Conservation (phyloP, 73 alveolate genomes). For the Paramecium bursaria region DNA sequence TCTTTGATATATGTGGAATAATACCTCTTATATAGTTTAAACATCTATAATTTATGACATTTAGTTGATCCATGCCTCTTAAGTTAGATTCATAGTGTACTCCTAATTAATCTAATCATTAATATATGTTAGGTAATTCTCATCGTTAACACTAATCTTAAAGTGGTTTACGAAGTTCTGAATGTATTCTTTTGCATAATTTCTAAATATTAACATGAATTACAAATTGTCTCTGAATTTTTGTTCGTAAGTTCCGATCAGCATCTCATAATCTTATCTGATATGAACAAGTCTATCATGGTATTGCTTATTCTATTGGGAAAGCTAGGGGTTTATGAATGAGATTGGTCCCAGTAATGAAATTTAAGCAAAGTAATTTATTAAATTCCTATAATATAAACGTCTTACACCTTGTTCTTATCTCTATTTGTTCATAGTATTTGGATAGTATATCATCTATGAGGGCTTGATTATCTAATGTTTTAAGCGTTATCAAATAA, state of each 20-base stretch:
- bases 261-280: too few relatives aligned
- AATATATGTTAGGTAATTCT: not conserved
- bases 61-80: slow-evolving; percentile 13
- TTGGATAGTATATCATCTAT: too few relatives aligned
- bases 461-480: too few relatives aligned
- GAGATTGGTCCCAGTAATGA: too few relatives aligned
- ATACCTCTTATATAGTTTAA: slow-evolving; percentile 27
- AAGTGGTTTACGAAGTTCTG: not conserved
- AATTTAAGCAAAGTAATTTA: too few relatives aligned
- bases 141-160: not conserved
- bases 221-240: slow-evolving; percentile 25
- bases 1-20: not conserved
- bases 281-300: too few relatives aligned
- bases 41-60: slow-evolving; percentile 9
- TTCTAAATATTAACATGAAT: slow-evolving; percentile 9
- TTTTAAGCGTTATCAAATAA: too few relatives aligned
- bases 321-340: too few relatives aligned
- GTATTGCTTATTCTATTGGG: too few relatives aligned
- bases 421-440: too few relatives aligned
- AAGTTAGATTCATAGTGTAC: not conserved
- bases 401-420: too few relatives aligned
- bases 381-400: too few relatives aligned
- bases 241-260: not conserved
- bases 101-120: not conserved
- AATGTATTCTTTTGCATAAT: not conserved